phyloP scores from a whole-genome alignment of 148 eudicot genomes.

The Diospyros lotus region DNA sequence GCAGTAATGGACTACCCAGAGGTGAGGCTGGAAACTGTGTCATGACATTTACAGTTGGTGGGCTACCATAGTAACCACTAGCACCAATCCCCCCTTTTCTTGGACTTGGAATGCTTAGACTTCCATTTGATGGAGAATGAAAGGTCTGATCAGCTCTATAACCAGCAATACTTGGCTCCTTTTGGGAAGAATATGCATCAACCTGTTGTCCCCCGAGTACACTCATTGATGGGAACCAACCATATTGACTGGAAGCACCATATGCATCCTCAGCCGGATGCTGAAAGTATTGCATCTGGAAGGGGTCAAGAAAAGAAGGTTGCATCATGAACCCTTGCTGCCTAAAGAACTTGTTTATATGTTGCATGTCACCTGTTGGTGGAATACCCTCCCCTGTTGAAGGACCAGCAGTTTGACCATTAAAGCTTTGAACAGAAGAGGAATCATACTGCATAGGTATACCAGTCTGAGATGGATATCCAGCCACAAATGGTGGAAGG shows the following conservation, averaged over 20 bases:
- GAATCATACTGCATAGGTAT: slow-evolving; percentile 52
- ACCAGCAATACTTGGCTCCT: slow-evolving; percentile 30
- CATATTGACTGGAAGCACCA: slow-evolving; percentile 44
- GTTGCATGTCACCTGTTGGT: slow-evolving; percentile 46
- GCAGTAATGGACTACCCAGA: slow-evolving; percentile 70
- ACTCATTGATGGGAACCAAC: slow-evolving; percentile 36
- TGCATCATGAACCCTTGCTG: slow-evolving; percentile 43
- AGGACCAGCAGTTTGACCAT: slow-evolving; percentile 35
- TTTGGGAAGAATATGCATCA: slow-evolving; percentile 31
- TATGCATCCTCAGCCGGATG: slow-evolving; percentile 47
- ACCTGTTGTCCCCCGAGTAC: slow-evolving; percentile 33
- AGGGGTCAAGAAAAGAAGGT: slow-evolving; percentile 44
- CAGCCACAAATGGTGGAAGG: slow-evolving; percentile 59
- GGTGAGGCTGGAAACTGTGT: slow-evolving; percentile 54
- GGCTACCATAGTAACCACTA: slow-evolving; percentile 45
- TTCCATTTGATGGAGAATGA: slow-evolving; percentile 28
- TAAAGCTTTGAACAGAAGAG: slow-evolving; percentile 43
- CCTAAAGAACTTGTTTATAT: slow-evolving; percentile 44
- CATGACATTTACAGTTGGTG: slow-evolving; percentile 39
- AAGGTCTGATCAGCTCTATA: slow-evolving; percentile 35
- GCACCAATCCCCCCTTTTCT: slow-evolving; percentile 38
- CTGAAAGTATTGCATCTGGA: slow-evolving; percentile 47
- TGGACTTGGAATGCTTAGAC: slow-evolving; percentile 24
- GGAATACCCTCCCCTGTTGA: slow-evolving; percentile 44
- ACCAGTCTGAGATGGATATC: slow-evolving; percentile 50